These are phyloP conservation scores for Eimeria sp. DNA, from an alignment of 169 alveolate species.

Conservation along the genomic window DNA sequence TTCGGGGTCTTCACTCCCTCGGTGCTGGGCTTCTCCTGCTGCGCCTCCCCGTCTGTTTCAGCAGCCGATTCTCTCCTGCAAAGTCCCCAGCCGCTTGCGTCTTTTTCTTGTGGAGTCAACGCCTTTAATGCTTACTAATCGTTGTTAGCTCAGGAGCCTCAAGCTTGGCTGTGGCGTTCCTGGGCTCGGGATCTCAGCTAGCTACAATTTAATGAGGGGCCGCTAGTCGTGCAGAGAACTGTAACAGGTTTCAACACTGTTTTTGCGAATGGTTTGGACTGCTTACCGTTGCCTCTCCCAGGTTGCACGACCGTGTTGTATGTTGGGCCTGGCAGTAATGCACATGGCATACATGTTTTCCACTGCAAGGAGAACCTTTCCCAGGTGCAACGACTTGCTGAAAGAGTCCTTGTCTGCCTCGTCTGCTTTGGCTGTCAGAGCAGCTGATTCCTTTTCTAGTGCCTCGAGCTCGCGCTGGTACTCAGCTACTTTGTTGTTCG, in stretches of 20 bases:
- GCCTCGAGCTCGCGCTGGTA: conserved; percentile 61
- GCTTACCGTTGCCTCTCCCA: conserved; percentile 69
- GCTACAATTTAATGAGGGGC: background rate
- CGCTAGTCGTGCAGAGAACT: too few relatives aligned
- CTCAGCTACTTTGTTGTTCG: conserved; percentile 53
- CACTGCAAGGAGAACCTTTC: conserved; percentile 47
- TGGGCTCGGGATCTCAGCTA: background rate
- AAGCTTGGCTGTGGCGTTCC: background rate
- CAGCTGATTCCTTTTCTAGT: conserved; percentile 39
- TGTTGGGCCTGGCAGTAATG: conserved; percentile 50
- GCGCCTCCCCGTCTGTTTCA: conserved; percentile 43
- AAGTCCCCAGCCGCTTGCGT: background rate
- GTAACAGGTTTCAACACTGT: background rate
- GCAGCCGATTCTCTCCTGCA: conserved; percentile 40
- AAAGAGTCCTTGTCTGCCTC: conserved; percentile 44
- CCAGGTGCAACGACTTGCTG: conserved; percentile 48
- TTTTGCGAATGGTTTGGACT: background rate
- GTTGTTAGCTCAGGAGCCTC: background rate
- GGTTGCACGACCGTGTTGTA: conserved; percentile 51
- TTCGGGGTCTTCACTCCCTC: background rate
- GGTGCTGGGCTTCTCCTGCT: background rate
- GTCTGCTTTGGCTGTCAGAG: conserved; percentile 47
- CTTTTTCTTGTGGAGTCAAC: background rate
- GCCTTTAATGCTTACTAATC: background rate
- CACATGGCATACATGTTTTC: conserved; percentile 58